These are phyloP conservation scores for Asterophora parasitica DNA, from an alignment of 768 basidiomycete genomes.

Conservation along the genomic window DNA sequence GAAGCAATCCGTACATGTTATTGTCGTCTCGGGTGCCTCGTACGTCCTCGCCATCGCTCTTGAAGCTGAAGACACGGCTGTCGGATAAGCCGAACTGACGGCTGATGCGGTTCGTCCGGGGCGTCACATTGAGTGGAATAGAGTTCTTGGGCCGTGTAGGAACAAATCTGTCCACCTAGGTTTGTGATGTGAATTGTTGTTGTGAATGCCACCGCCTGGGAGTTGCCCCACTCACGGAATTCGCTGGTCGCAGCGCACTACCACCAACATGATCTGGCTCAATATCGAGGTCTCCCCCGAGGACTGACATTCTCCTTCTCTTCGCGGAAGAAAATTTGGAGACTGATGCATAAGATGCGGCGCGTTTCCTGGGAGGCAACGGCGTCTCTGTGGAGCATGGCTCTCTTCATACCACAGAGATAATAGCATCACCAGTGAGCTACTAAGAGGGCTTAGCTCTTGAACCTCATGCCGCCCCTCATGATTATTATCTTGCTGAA, in stretches of 20 bases:
- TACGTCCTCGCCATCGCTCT: conserved; percentile 30
- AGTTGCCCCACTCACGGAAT: conserved; percentile 12
- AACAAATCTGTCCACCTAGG: conserved; percentile 59
- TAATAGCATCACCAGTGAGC: too few species aligned
- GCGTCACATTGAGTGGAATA: conserved; percentile 56
- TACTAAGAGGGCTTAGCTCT: too few species aligned
- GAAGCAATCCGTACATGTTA: conserved; percentile 43
- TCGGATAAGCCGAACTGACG: conserved; percentile 56
- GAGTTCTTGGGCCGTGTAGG: conserved; percentile 44
- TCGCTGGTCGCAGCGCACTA: conserved; percentile 9
- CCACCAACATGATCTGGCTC: conserved; percentile 12
- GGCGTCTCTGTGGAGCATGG: conserved; percentile 16
- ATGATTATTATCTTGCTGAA: too few species aligned
- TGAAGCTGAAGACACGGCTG: conserved; percentile 50
- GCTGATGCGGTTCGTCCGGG: conserved; percentile 63
- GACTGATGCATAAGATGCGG: conserved; percentile 31
- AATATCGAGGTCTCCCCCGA: conserved; percentile 34
- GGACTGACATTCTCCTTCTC: conserved; percentile 36
- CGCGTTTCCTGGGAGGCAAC: conserved; percentile 26
- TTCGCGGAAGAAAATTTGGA: conserved; percentile 39
- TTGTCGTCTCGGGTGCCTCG: conserved; percentile 26
- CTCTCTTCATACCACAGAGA: too few species aligned
- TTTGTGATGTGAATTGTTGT: background rate
- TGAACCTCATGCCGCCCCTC: too few species aligned
- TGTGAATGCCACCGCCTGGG: background rate